phyloP scores from a whole-genome alignment of 108 stramenopile genomes.

The Poteriospumella lacustris region DNA sequence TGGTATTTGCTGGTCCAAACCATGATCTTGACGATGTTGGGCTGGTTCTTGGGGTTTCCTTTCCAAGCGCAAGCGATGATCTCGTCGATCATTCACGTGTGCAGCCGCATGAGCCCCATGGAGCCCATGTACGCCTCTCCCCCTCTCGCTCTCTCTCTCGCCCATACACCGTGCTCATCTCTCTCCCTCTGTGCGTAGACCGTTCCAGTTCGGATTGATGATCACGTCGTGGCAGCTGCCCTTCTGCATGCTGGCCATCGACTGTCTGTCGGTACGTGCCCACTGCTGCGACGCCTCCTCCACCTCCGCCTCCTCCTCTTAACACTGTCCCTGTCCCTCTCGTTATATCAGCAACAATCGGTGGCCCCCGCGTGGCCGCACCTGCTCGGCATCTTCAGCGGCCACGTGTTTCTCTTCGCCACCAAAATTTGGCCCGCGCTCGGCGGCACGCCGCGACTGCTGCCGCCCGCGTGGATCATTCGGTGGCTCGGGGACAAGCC shows the following conservation, averaged over 20 bases:
- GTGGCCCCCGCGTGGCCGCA: conserved; percentile 18
- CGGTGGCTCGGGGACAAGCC: neutral
- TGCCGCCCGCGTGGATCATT: neutral
- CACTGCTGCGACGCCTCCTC: neutral
- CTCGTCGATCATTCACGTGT: conserved; percentile 21
- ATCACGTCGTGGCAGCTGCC: conserved; percentile 31
- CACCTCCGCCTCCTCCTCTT: neutral
- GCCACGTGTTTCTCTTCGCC: conserved; percentile 18
- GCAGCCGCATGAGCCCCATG: neutral
- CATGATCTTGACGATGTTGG: neutral
- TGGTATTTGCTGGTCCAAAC: conserved; percentile 18
- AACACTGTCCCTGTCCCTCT: neutral
- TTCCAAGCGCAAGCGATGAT: conserved; percentile 10
- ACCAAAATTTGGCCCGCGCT: neutral
- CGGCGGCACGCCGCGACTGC: neutral
- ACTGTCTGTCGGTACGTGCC: conserved; percentile 25
- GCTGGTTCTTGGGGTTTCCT: neutral
- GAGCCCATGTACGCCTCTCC: neutral
- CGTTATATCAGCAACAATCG: conserved; percentile 20
- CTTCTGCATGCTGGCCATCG: conserved; percentile 17
- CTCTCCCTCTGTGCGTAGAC: neutral
- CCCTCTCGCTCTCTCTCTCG: neutral
- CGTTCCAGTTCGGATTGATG: conserved; percentile 31
- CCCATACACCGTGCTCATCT: neutral
- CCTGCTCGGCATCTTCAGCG: conserved; percentile 10